Base-by-base conservation (phyloP, 352 stramenopile genomes). In the Pythium pyrilobum region DNA sequence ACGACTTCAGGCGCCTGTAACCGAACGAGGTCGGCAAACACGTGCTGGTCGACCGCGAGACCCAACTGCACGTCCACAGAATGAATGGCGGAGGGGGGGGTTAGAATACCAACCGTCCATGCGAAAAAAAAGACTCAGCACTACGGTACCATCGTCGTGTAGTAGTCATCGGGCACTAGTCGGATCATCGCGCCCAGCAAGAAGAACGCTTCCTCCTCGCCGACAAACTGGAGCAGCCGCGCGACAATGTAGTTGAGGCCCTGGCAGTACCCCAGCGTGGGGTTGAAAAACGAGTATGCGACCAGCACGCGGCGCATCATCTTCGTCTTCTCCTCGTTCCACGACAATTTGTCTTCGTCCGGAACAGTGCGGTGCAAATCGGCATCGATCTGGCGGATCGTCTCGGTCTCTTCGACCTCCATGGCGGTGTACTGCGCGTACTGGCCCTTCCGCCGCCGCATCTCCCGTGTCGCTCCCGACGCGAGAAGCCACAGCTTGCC, bases 221-320 rank as follows among this genome's bases (percentile, higher is more conserved):
- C 63, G 21, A 91, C 38, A 54, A 75, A 82, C 41, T 78, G 76
- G 12, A 96, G 62, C 27, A 88, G 66, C 36, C 81, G 69, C 16
- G 81, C 75, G 18, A 86, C 85, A 47, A 96, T 90, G 56, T 92
- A 94, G 67, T 96, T 96, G 37, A 96, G 47, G 4, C 86, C 86
- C 50, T 96, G 86, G 50, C 85, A 95, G 62, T 96, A 96, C 3
- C 84, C 85, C 4, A 95, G 61, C 48, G 68, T 73, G 13, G 81
- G 77, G 56, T 95, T 94, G 61, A 85, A 85, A 13, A 76, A 77
- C 6, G 83, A 84, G 44, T 95, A 95, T 10, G 86, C 85, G 15
- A 95, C 74, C n/a, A 96, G 67, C 37, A 96, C 69, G 10, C 78
- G 71, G 2, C 82, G 79, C 68, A 96, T 81, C 68, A 84, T 84